Evolutionary conservation across 1,139 yeast genomes (phyloP), one percentile per base, ranked within the genome.

Genomic region (Sugiyamaella grinbergsii): DNA sequence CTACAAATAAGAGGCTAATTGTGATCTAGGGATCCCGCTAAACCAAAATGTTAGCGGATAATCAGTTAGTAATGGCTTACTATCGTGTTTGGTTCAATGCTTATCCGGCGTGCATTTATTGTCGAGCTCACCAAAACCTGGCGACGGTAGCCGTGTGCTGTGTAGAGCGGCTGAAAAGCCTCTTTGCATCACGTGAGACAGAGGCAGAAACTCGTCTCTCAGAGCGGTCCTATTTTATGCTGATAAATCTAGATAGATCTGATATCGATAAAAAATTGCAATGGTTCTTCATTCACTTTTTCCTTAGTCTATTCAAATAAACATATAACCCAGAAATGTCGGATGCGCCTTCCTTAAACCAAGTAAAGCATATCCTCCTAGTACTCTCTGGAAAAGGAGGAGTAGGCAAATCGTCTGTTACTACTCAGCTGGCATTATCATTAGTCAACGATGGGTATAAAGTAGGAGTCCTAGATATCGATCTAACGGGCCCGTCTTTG

Each of bases 321-420:
- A n/a, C n/a, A n/a, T n/a, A n/a, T n/a, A n/a, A n/a, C n/a, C n/a
- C n/a, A 16, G 34, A 19, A 29, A 44, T 28, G 42, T 37, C 49
- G 2, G 43, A 45, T 6, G 22, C 28, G 4, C 42, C 49, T 7
- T 80, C 91, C 3, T 70, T 88, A 29, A 67, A 68, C 24, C 73
- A 78, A 49, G 85, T 91, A 39, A 83, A 83, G 62, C 96, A 93
- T 65, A 84, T 91, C 46, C 70, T 90, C 2, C 75, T 93, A 42
- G 85, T 93, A 1, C 76, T 93, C 1, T 87, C 96, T 0, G 98
- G 96, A 3, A 90, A 90, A 67, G 97, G 98, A n/a, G 98, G 95
- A 64, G 98, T 93, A 0, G 99, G 99, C 0, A 93, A 93, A 66
- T 88, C 96, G 4, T 89, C 97, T 0, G 91, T 93, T 1, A 91